Evolutionary conservation across 208 protist species (phyloP), one percentile per base, ranked within the genome.

Genomic region (Tetramitus jugosus): DNA sequence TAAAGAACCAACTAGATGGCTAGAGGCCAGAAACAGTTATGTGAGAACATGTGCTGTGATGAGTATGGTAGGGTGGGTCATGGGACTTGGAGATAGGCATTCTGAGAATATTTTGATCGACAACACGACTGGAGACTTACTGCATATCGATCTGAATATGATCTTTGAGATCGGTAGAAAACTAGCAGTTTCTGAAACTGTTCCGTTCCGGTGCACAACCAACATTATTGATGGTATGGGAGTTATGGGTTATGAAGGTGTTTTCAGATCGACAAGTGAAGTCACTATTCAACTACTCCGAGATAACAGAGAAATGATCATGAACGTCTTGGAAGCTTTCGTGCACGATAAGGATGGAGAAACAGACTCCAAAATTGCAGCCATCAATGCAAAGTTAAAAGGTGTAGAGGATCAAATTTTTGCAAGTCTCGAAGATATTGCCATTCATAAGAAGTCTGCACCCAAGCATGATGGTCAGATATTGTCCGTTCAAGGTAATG

Each of bases 181-280:
- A 35, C 88, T 98, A 0, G 78, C 89, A 40, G 86, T 96, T 13
- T 92, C 94, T 0, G 95, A 98, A 84, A 80, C 84, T 35, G 96
- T 98, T 45, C 94, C 95, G 26, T 98, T 98, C 85, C 89, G 96
- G 31, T 87, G 98, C 1, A 98, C 96, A 20, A 92, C 91, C 72
- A 98, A 98, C 82, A 78, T 98, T 56, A 85, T 96, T 10, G 94
- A 98, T 80, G 93, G 80, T 0, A 94, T 98, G 86, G 95, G 96
- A 4, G 84, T 98, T 6, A 80, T 91, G 0, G 94, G 94, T 20
- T 84, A 86, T 6, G 90, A 96, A 65, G 96, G 96, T 1, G 89
- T 86, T 4, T 98, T 97, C 80, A 85, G 89, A 26, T 75, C 79
- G 0, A 83, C 81, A 40, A 96, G 92, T 79, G 90, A 94, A 79